Evolutionary conservation across 2,329 filamentous ascomycete genomes (phyloP).

Genomic region (Colletotrichum tropicale): DNA sequence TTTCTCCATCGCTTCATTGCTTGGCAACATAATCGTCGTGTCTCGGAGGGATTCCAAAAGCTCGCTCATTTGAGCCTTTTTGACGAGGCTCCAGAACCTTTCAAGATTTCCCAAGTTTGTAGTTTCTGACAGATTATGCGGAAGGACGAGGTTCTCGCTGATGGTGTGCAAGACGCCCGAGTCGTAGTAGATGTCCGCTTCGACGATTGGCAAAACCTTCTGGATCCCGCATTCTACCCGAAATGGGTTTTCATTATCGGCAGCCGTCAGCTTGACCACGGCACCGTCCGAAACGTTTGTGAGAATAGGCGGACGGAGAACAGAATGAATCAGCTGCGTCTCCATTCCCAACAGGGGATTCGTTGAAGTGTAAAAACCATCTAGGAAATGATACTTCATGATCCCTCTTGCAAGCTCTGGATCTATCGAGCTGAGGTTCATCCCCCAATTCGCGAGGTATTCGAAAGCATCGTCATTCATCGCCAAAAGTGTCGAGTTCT

Average conservation of each 20-base stretch:
- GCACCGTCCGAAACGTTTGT: neutral
- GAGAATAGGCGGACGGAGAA: neutral
- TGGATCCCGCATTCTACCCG: neutral
- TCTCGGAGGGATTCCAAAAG: neutral
- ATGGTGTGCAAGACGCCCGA: neutral
- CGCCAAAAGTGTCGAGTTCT: neutral
- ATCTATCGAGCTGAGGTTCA: neutral
- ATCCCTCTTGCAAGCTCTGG: neutral
- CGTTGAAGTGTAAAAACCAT: neutral
- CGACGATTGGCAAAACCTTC: neutral
- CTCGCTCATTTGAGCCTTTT: neutral
- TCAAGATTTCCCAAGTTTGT: neutral
- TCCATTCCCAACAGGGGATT: neutral
- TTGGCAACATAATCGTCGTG: neutral
- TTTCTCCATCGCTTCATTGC: neutral
- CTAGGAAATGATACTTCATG: neutral
- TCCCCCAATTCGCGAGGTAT: neutral
- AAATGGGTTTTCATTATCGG: neutral
- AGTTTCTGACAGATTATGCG: neutral
- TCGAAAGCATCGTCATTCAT: neutral
- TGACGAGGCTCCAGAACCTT: neutral
- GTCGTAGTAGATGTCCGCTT: neutral
- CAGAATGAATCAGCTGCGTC: neutral
- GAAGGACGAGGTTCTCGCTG: neutral
- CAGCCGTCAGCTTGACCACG: neutral